Evolutionary conservation across 352 stramenopile genomes (phyloP), one percentile per base, ranked within the genome.

Genomic region (Phytophthora crassamura): DNA sequence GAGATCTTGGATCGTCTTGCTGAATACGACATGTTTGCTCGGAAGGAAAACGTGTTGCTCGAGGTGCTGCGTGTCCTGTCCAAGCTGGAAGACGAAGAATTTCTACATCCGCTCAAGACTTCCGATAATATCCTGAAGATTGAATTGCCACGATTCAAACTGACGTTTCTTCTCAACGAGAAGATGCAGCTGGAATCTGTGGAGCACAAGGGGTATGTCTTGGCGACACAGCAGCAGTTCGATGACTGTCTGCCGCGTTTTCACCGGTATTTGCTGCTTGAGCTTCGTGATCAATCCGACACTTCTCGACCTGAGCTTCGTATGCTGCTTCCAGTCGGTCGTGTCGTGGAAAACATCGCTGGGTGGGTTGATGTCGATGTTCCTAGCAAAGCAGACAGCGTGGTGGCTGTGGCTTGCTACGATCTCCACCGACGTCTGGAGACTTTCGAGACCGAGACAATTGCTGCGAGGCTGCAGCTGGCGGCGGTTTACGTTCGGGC

Each of bases 1-100:
- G 11, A 51, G 4, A 45, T 86, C 4, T 14, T 74, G 14, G 20
- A 47, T 7, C 30, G 43, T 20, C 7, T 72, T 0, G 22, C 25
- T 1, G 16, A 45, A 0, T 89, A 84, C 40, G 51, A 74, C 9
- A 36, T 43, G 0, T 59, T 89, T 16, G 50, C 80, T 6, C 41
- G 49, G 4, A 48, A 52, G 4, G 57, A 78, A 1, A 15, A 55
- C 0, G 9, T 34, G 1, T 50, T 71, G 35, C 10, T 36, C 7
- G 10, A 40, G 0, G 36, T 84, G 2, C n/a, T 66, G 1, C 16
- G 16, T 0, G 49, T 79, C 1, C 18, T 88, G 16, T 28, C 22
- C 20, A 88, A 88, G 51, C 82, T 90, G 16, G 81, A 90, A 33
- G 16, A 45, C 2, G 9, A 11, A 1, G 14, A 64, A 6, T 85